Base-by-base conservation (phyloP, 768 basidiomycete genomes). In the Mycena chlorophos region DNA sequence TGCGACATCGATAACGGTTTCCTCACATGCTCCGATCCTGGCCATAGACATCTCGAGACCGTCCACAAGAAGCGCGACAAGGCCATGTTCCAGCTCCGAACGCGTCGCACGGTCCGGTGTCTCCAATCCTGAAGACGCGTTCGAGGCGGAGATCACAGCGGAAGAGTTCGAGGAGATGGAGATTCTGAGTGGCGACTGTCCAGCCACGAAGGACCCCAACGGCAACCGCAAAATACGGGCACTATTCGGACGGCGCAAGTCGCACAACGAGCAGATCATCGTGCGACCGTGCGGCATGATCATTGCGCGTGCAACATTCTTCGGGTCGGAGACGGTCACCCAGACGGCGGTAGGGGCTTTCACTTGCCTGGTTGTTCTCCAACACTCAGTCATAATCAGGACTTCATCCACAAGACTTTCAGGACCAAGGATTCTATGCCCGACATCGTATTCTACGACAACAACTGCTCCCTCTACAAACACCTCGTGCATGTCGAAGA, bases 191-290 rank as follows among this genome's bases (percentile, higher is more conserved):
- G n/a, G n/a, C n/a, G n/a, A n/a, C n/a, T n/a, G 56, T 47, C 56
- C 56, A 27, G 51, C 51, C 2, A 29, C 49, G 10, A 51, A 51
- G 28, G 42, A 57, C 43, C 55, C 55, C 4, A 14, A 45, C 8
- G 58, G 58, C 2, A 58, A 58, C 39, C 54, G 53, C 6, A 51
- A 38, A 22, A 50, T 59, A 17, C 38, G 46, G 5, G 61, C 56
- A 2, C 46, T 26, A 14, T 67, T 68, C 51, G 60, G 62, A 1
- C 29, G 66, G 2, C 38, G 57, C 25, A 58, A 62, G 8, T 59
- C 64, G 0, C 67, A 69, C 51, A 68, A 68, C 29, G 66, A 69
- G 52, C 55, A 68, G 45, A 51, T 70, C 5, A 23, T 60, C 17
- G 66, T 70, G 19, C 49, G 58, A 4, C 57, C 63, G 0, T 68